Base-by-base conservation (phyloP, 2,329 filamentous ascomycete species). In the Pleochaeta shiraiana region DNA sequence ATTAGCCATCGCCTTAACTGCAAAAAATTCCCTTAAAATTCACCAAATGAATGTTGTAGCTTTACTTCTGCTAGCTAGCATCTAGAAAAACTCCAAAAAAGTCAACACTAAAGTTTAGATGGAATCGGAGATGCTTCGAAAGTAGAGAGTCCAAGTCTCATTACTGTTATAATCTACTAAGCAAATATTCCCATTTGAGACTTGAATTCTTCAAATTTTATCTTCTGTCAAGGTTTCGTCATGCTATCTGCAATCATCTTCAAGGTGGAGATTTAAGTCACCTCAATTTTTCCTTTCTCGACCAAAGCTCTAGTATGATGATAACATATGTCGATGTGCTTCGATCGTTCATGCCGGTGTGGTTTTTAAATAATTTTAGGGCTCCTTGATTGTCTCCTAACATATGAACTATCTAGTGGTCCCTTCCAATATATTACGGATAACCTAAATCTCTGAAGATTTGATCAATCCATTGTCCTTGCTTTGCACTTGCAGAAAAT, bases 1-100 rank as follows among this genome's bases (percentile, higher is more conserved):
- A 28, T 16, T 53, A 19, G 62, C 47, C 1, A 53, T 63, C 6
- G 14, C 26, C 11, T 12, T 63, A 21, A 28, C 62, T 0, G 62
- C 28, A 12, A 50, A 53, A 9, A 33, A 63, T 19, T 7, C 26
- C 9, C 33, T 37, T 14, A 19, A 64, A n/a, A 57, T 57, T 39
- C 31, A 64, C 14, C 63, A 55, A 31, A 43, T 57, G 24, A 47
- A 64, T 24, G 43, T 63, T 34, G 37, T 43, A 43, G n/a, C n/a
- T n/a, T n/a, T n/a, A n/a, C n/a, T n/a, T n/a, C n/a, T n/a, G n/a
- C n/a, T n/a, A n/a, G n/a, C n/a, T n/a, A n/a, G n/a, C n/a, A n/a
- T n/a, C n/a, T n/a, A n/a, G n/a, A n/a, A n/a, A n/a, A n/a, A n/a
- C n/a, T n/a, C n/a, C n/a, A n/a, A n/a, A n/a, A n/a, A n/a, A n/a